Evolutionary conservation across 306 rosid species (phyloP).

Genomic region (Prunus davidiana): DNA sequence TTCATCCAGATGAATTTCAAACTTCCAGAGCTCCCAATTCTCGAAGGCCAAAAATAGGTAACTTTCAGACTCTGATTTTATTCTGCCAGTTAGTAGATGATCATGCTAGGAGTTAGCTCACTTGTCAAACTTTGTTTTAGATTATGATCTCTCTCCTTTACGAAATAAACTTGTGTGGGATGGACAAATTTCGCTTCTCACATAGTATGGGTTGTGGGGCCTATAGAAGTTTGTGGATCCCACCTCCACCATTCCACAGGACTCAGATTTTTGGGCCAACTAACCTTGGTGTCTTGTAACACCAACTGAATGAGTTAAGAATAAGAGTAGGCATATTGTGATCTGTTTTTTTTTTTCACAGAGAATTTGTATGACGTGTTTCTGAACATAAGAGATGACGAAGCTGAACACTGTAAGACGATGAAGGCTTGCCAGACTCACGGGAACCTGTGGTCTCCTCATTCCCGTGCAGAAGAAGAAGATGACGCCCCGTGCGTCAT

Average conservation of each 20-base stretch:
- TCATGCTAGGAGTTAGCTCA: neutral
- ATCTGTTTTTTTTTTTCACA: conserved; percentile 18
- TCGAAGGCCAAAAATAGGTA: conserved; percentile 91
- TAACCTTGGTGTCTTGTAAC: no score
- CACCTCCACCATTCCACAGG: no score
- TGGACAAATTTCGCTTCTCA: no score
- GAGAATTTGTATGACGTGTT: conserved; percentile 88
- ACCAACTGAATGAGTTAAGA: neutral
- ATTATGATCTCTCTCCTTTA: no score
- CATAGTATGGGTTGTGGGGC: no score
- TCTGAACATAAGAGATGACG: conserved; percentile 88
- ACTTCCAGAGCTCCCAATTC: conserved; percentile 82
- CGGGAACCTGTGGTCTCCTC: conserved; percentile 93
- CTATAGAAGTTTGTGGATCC: no score
- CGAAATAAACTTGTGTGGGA: no score
- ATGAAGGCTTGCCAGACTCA: conserved; percentile 94
- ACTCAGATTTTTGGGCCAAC: no score
- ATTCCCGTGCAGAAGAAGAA: conserved; percentile 53
- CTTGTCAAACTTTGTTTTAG: neutral
- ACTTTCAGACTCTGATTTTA: conserved; percentile 12
- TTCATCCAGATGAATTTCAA: conserved; percentile 87
- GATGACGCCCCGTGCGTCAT: conserved; percentile 35
- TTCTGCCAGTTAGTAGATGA: conserved; percentile 8
- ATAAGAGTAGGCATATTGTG: neutral
- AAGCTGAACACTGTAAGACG: conserved; percentile 97